Evolutionary conservation across 441 rosid genomes (phyloP), one percentile per base, ranked within the genome.

Genomic region (Arabidopsis hybrid): DNA sequence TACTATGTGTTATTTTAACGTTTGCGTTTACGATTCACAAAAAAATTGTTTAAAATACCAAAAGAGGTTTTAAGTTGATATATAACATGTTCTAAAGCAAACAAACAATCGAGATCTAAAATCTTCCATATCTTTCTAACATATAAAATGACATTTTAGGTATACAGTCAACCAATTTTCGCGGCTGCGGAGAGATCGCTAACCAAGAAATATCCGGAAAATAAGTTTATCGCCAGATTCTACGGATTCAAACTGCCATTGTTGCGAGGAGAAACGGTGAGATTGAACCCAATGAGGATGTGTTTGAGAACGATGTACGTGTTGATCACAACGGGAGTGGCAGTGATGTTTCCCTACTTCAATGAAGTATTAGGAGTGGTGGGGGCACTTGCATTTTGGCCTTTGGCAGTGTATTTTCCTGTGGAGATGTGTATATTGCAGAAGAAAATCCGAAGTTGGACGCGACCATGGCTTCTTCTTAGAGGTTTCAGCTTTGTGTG

Each of bases 341-440:
- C 95, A 26, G 73, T 85, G 58, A 0, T 79, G 55, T 93, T 93
- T 69, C 97, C 98, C 5, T 93, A 88, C 81, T 93, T 93, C 85
- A 93, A 92, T 82, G 84, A 87, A 57, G 88, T 92, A 0, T 42
- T 90, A 26, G 98, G 90, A 65, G 81, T 89, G 49, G 35, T 93
- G 35, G 98, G 98, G 2, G 93, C 93, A 2, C 11, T 93, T 73
- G 85, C 79, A 66, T 93, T 93, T 64, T 91, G 98, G 98, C 98
- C 98, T 1, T 66, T 91, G 75, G 83, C 87, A 12, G 79, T 91
- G 38, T 81, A 93, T 78, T 93, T 91, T 17, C 98, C 98, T 0
- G 92, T 93, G 86, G 95, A 89, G 74, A 93, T 91, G 90, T 85
- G 88, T 73, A 74, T 87, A 35, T 85, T 82, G 84, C 93, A 86